These are phyloP conservation scores for Celoporthe dispersa DNA, from an alignment of 2,329 filamentous ascomycete species.

Conservation along the genomic window DNA sequence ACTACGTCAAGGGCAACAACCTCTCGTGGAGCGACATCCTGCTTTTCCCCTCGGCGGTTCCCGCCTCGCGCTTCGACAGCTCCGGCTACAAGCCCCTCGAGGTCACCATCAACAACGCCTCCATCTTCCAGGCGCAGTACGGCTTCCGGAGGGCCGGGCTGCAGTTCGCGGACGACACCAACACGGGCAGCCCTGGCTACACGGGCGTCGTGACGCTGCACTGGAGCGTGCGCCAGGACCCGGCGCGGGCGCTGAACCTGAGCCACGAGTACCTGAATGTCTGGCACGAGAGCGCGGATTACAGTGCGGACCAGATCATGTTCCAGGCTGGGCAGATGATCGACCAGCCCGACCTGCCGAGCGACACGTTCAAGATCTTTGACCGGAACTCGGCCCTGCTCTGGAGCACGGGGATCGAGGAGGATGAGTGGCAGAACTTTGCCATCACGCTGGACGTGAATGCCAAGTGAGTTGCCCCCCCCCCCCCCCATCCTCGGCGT, in stretches of 20 bases:
- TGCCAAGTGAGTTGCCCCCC: slow-evolving; percentile 57
- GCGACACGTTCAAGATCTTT: slow-evolving; percentile 48
- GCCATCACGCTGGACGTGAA: slow-evolving; percentile 59
- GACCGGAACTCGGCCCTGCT: slow-evolving; percentile 45
- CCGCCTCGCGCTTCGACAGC: slow-evolving; percentile 44
- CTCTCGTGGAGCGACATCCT: slow-evolving; percentile 44
- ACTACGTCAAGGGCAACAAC: slow-evolving; percentile 42
- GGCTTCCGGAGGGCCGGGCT: slow-evolving; percentile 52
- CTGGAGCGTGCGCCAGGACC: slow-evolving; percentile 42
- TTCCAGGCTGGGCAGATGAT: slow-evolving; percentile 43
- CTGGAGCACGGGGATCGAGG: slow-evolving; percentile 48
- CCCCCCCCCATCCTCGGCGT: too few relatives aligned
- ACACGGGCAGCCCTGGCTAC: slow-evolving; percentile 43
- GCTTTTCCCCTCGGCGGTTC: slow-evolving; percentile 36
- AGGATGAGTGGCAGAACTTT: slow-evolving; percentile 63
- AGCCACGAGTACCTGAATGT: slow-evolving; percentile 44
- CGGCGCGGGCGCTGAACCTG: slow-evolving; percentile 40
- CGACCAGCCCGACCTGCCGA: slow-evolving; percentile 41
- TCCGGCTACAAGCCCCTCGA: slow-evolving; percentile 43
- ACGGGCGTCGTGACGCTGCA: slow-evolving; percentile 43
- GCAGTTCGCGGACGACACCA: slow-evolving; percentile 47
- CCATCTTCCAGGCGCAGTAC: slow-evolving; percentile 50
- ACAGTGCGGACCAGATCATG: slow-evolving; percentile 45
- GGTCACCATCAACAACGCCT: slow-evolving; percentile 49
- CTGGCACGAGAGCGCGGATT: slow-evolving; percentile 44